Base-by-base conservation (phyloP, 1,139 yeast species). In the Sugiyamaella pinicola region DNA sequence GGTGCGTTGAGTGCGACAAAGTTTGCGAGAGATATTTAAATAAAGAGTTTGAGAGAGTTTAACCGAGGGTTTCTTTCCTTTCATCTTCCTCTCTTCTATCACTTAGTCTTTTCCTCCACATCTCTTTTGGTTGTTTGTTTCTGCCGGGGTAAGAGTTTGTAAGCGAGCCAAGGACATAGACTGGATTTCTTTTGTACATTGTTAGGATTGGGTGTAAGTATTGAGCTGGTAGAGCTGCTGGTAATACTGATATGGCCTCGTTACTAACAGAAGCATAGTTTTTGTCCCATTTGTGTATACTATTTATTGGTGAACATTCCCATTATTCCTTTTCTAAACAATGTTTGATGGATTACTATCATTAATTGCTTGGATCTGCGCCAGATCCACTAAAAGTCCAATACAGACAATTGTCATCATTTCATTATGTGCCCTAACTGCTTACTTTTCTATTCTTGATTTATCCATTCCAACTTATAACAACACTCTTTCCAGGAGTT, bases 331-430 rank as follows among this genome's bases (percentile, higher is more conserved):
- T 33, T 18, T 22, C 6, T 33, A 21, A 44, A 34, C 19, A 39
- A 47, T 47, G 51, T 40, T 47, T 22, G 46, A 47, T 26, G 33
- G 34, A 24, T 19, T 47, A 33, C 40, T 47, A 22, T 47, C 51
- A 13, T 47, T 40, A 21, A 34, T 61, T 28, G 64, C 59, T 35
- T 61, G 61, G 47, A 51, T 85, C 56, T 87, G 96, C 34, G 80
- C 78, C 59, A 69, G 79, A 40, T 83, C 93, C 47, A 95, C 96
- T 18, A 82, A 81, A 60, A 81, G 85, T 64, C 99, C 99, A 31
- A 89, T 93, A 62, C 99, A 93, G 70, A 81, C 91, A 55, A 83
- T 93, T 55, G 83, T 90, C 49, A 67, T 83, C 58, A 81, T 91
- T 15, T 79, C 95, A 26, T 72, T 89, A 53, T 72, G 88, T 55